Evolutionary conservation across 2,329 filamentous ascomycete genomes (phyloP).

Genomic region (Tolypocladium sp.): DNA sequence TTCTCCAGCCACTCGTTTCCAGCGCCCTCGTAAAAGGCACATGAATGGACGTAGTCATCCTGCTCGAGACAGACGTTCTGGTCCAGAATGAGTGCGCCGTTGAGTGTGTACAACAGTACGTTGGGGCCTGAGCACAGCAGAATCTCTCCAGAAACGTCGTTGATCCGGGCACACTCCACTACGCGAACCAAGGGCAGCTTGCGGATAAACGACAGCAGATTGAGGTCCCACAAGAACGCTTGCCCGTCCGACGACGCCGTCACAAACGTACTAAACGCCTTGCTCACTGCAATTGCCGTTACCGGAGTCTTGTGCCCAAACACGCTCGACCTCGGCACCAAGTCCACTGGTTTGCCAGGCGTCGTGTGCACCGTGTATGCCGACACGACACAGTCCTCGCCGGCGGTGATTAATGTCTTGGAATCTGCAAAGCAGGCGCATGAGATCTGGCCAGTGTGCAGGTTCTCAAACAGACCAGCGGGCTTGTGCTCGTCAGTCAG

Average conservation of each 20-base stretch:
- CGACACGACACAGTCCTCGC: slow-evolving; percentile 83
- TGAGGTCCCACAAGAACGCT: slow-evolving; percentile 88
- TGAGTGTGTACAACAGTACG: slow-evolving; percentile 75
- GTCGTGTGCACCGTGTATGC: slow-evolving; percentile 65
- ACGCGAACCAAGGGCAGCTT: slow-evolving; percentile 52
- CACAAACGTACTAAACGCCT: slow-evolving; percentile 80
- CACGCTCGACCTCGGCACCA: slow-evolving; percentile 68
- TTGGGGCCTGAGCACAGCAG: slow-evolving; percentile 71
- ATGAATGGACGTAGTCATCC: slow-evolving; percentile 71
- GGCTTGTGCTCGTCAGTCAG: slow-evolving; percentile 31
- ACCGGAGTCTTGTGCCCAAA: slow-evolving; percentile 87
- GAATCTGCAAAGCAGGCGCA: slow-evolving; percentile 80
- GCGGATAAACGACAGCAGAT: slow-evolving; percentile 77
- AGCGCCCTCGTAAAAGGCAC: slow-evolving; percentile 86
- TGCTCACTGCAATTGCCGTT: slow-evolving; percentile 72
- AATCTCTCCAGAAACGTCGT: slow-evolving; percentile 85
- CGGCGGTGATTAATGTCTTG: slow-evolving; percentile 82
- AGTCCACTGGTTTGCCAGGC: slow-evolving; percentile 61
- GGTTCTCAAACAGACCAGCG: slow-evolving; percentile 83
- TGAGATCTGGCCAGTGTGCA: slow-evolving; percentile 85
- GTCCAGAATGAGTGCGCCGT: slow-evolving; percentile 73
- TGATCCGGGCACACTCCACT: slow-evolving; percentile 71
- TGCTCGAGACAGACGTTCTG: slow-evolving; percentile 64
- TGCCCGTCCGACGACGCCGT: slow-evolving; percentile 76
- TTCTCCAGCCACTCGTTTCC: slow-evolving; percentile 88